Evolutionary conservation across 768 basidiomycete species (phyloP).

Genomic region (Megacollybia marginata): DNA sequence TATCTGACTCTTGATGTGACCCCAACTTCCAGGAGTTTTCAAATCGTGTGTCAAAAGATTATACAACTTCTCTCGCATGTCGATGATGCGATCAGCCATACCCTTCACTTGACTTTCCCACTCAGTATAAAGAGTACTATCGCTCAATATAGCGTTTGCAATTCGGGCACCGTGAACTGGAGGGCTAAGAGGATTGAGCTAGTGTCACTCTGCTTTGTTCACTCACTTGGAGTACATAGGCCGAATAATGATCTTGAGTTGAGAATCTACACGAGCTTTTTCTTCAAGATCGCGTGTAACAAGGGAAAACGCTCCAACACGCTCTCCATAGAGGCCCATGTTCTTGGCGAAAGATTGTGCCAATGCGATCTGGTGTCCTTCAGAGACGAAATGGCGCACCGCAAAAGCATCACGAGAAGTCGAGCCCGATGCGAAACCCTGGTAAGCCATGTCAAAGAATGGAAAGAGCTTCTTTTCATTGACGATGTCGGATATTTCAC

Average conservation of each 20-base stretch:
- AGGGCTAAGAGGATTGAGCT: slow-evolving; percentile 31
- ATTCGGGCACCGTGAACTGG: slow-evolving; percentile 86
- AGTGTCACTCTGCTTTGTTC: too few species aligned
- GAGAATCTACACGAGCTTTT: slow-evolving; percentile 84
- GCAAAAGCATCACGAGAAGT: slow-evolving; percentile 90
- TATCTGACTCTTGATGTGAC: slow-evolving; percentile 90
- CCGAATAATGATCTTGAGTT: slow-evolving; percentile 91
- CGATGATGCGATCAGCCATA: slow-evolving; percentile 94
- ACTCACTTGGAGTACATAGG: slow-evolving; percentile 86
- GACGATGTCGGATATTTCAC: slow-evolving; percentile 77
- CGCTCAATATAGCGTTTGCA: slow-evolving; percentile 76
- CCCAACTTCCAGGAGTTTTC: slow-evolving; percentile 92
- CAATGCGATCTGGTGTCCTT: slow-evolving; percentile 87
- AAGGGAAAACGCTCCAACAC: slow-evolving; percentile 94
- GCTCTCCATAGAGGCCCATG: slow-evolving; percentile 98
- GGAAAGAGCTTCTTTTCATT: slow-evolving; percentile 90
- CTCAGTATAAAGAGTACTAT: slow-evolving; percentile 65
- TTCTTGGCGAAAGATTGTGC: slow-evolving; percentile 98
- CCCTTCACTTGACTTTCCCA: slow-evolving; percentile 92
- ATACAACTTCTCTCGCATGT: slow-evolving; percentile 83
- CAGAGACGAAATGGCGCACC: slow-evolving; percentile 85
- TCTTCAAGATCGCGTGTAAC: slow-evolving; percentile 62
- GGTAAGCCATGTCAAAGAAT: slow-evolving; percentile 99
- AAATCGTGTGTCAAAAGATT: slow-evolving; percentile 66
- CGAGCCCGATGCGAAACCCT: slow-evolving; percentile 95